Evolutionary conservation across 1,284 basidiomycete species (phyloP).

Genomic region (Polyporus tsugae): DNA sequence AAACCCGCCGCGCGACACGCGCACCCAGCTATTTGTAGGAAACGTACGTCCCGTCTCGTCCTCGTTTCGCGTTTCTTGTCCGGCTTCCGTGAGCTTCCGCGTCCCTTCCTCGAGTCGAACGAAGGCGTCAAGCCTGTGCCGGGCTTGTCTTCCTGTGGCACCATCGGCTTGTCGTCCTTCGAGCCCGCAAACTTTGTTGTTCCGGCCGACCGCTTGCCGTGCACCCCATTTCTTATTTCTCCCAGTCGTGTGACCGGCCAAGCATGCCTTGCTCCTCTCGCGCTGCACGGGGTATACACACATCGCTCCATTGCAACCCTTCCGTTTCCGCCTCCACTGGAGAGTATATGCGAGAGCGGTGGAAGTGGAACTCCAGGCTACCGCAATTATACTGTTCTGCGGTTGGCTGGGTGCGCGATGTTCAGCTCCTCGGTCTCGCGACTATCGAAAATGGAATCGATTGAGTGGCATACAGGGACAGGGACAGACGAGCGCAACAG

Average conservation of each 20-base stretch:
- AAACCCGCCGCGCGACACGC: slow-evolving; percentile 75
- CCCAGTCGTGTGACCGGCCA: background rate
- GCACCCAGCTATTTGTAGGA: slow-evolving; percentile 91
- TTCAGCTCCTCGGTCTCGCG: no score
- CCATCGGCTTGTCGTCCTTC: background rate
- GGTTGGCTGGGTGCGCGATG: no score
- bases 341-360: no score
- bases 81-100: background rate
- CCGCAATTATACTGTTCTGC: no score
- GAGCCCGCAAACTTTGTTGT: slow-evolving; percentile 5
- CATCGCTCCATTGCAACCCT: no score
- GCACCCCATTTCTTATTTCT: slow-evolving; percentile 2
- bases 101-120: background rate
- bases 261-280: background rate
- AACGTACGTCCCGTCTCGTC: slow-evolving; percentile 64
- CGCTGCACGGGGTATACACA: no score
- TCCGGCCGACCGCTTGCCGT: background rate
- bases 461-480: no score
- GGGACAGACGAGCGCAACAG: no score
- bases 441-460: no score
- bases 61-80: slow-evolving; percentile 6
- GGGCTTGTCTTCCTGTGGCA: background rate
- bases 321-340: no score
- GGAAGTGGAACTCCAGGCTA: no score
- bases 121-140: background rate